Base-by-base conservation (phyloP, 257 asterid genomes). In the Lavandula angustifolia region DNA sequence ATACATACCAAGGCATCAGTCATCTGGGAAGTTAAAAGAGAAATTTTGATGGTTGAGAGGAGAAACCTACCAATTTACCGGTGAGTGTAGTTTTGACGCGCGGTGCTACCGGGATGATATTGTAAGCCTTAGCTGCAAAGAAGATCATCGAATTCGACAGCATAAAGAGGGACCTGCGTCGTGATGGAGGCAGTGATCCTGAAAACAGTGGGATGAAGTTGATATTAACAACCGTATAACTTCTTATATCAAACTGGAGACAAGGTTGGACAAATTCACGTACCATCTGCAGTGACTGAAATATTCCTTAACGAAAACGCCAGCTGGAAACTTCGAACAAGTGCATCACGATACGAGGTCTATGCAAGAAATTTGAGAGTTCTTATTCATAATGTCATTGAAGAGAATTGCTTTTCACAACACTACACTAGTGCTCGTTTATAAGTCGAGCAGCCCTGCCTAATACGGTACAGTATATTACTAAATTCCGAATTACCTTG, bases 91-190 rank as follows among this genome's bases (percentile, higher is more conserved):
- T 72, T 78, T 76, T 90, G 73, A 78, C 85, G 67, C 43, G 80
- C 16, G 87, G 66, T 59, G 79, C 67, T 11, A 94, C 84, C 31
- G 92, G 83, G 75, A 76, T 70, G 64, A 94, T 83, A 71, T 69
- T 76, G 76, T 78, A 87, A 71, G 99, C 99, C 80, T 84, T 88
- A 0, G 96, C 75, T 69, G 96, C 78, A 70, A 94, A 90, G 50
- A 94, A 78, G 42, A 94, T 84, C 99, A 94, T 94, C 7, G 84
- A 81, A 62, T 80, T 78, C 13, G 99, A 92, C 77, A 94, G 78
- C 50, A 90, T 79, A 64, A 83, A 94, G 44, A 94, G 94, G 72
- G 99, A 94, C 78, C 99, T 85, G 31, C 92, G 81, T 22, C 99
- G 84, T 71, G 99, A 85, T 51, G 95, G 85, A 61, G 87, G 89